Conservation (phyloP, 164 flowering plant genomes). For the Kalanchoe fedtschenkoi region DNA sequence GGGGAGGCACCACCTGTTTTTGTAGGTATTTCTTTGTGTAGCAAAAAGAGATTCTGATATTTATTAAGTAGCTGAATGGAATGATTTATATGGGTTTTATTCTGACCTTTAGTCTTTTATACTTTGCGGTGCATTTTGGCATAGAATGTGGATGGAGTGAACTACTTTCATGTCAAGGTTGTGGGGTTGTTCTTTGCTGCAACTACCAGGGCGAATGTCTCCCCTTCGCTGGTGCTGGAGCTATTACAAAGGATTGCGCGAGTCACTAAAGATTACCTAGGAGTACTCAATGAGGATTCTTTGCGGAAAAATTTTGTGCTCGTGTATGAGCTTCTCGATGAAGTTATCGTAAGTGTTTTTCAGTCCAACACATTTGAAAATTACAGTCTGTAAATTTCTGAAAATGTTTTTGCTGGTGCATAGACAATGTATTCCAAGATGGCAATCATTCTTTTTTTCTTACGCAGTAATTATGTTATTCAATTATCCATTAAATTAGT, state of each 20-base stretch:
- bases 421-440: not conserved
- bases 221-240: slow-evolving; percentile 89
- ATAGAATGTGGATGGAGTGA: slow-evolving; percentile 91
- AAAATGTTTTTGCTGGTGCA: not conserved
- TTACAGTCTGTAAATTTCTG: not conserved
- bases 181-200: slow-evolving; percentile 90
- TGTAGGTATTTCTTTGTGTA: slow-evolving; percentile 66
- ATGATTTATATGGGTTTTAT: not conserved
- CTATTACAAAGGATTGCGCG: slow-evolving; percentile 93
- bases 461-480: too few relatives aligned
- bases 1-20: slow-evolving; percentile 94
- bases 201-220: slow-evolving; percentile 76
- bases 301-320: slow-evolving; percentile 89
- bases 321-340: slow-evolving; percentile 92
- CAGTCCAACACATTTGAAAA: not conserved
- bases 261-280: slow-evolving; percentile 89
- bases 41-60: not conserved
- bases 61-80: not conserved
- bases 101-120: not conserved
- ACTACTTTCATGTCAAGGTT: slow-evolving; percentile 95
- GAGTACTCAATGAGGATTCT: slow-evolving; percentile 92
- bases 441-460: not conserved
- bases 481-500: too few relatives aligned
- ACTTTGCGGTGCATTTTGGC: not conserved
- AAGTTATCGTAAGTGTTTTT: slow-evolving; percentile 74